Evolutionary conservation across 164 flowering plant genomes (phyloP), one percentile per base, ranked within the genome.

Genomic region (Tetrastigma voinierianum): DNA sequence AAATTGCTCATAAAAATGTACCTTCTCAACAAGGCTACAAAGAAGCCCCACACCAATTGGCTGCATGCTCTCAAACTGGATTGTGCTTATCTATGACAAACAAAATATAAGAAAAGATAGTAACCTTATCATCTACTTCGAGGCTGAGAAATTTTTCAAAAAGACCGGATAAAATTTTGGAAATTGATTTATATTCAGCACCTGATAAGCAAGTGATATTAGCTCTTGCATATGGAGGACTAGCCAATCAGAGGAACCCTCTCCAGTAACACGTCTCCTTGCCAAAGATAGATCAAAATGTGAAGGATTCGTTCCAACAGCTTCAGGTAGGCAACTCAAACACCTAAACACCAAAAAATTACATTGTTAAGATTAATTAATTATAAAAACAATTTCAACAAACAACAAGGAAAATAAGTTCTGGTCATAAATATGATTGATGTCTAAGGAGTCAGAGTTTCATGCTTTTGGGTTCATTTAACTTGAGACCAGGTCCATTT

Each of bases 141-240:
- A 23, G 57, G 53, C 0, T 7, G 59, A 10, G 40, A 61, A 46
- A 2, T 18, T 17, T 44, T n/a, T 57, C 56, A 65, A 62, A 57
- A 32, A 11, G 63, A 15, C 11, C 11, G 24, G 20, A 45, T 40
- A 69, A 19, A 17, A n/a, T 17, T 47, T 63, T 14, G 55, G 46
- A 6, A 49, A 19, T 25, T 7, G 21, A 1, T 19, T 58, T 21
- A 24, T 53, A 56, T 54, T 20, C 51, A 68, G 73, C 45, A 95
- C 99, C 99, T 95, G 98, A 78, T 92, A 95, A 51, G 99, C 99
- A 77, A 95, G 87, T 51, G 96, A 86, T 71, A 95, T 81, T 53
- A 95, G 78, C 74, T 92, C 98, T 66, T 90, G 98, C 53, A 90
- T 55, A 47, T 87, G 90, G 70, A 89, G 80, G 62, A 93, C 93